phyloP scores from a whole-genome alignment of 306 rosid species.

The Datisca glomerata region DNA sequence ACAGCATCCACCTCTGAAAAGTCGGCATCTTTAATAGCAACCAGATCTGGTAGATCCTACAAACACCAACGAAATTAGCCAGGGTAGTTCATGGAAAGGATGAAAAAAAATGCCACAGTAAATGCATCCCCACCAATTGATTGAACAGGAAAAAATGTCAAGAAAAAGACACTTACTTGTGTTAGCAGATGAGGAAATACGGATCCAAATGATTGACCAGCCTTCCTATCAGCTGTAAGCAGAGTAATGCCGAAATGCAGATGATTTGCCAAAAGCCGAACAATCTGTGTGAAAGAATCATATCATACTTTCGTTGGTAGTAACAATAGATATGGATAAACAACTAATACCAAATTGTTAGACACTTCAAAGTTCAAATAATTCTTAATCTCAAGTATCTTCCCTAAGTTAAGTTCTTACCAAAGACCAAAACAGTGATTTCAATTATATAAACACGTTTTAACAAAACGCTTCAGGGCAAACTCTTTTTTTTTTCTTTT shows the following conservation, averaged over 20 bases:
- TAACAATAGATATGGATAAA: not conserved
- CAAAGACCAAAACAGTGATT: no score
- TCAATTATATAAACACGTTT: no score
- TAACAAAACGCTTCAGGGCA: no score
- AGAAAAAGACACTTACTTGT: slow-evolving; percentile 36
- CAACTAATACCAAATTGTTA: not conserved
- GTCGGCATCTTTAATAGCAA: slow-evolving; percentile 72
- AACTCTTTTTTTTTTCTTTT: no score
- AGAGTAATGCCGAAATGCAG: slow-evolving; percentile 64
- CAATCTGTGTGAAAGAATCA: slow-evolving; percentile 42
- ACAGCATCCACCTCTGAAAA: slow-evolving; percentile 82
- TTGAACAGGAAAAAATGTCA: slow-evolving; percentile 5
- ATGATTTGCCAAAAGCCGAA: slow-evolving; percentile 84
- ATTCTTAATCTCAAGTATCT: no score
- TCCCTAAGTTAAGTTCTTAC: no score
- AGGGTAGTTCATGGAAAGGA: slow-evolving; percentile 3
- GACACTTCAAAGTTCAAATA: no score
- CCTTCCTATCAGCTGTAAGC: slow-evolving; percentile 86
- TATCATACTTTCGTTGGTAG: slow-evolving; percentile 3
- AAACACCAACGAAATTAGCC: slow-evolving; percentile 13
- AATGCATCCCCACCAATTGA: slow-evolving; percentile 9
- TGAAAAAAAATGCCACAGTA: not conserved
- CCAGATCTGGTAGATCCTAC: slow-evolving; percentile 77
- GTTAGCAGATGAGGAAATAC: slow-evolving; percentile 75
- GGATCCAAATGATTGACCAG: slow-evolving; percentile 77